Conservation (phyloP, 192 early-diverging fungal genomes). For the Neocallimastix lanati region DNA sequence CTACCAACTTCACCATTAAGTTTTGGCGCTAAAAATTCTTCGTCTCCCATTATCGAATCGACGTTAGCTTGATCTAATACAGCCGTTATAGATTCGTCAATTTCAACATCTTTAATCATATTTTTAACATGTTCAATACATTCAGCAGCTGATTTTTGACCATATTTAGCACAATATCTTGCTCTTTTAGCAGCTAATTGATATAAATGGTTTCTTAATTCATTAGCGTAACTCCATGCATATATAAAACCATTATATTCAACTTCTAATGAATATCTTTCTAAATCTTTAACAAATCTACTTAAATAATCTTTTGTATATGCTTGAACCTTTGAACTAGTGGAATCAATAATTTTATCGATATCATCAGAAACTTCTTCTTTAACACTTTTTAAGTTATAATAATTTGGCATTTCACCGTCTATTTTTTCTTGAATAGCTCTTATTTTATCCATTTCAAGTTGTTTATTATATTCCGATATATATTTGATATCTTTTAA, state of each 20-base stretch:
- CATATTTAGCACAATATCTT: slow-evolving; percentile 17
- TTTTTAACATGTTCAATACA: slow-evolving; percentile 18
- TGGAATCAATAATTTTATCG: slow-evolving; percentile 20
- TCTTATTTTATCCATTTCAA: slow-evolving; percentile 39
- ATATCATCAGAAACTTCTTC: slow-evolving; percentile 40
- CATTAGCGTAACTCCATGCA: slow-evolving; percentile 72
- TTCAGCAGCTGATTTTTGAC: slow-evolving; percentile 8
- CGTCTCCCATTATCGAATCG: background rate
- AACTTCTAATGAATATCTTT: slow-evolving; percentile 41
- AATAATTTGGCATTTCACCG: slow-evolving; percentile 49
- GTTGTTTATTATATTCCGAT: slow-evolving; percentile 46
- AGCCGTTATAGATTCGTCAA: background rate
- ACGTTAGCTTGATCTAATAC: background rate
- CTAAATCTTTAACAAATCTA: slow-evolving; percentile 46
- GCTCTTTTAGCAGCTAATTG: slow-evolving; percentile 15
- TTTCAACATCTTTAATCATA: slow-evolving; percentile 5
- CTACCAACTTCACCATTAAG: background rate
- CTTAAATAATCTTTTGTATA: slow-evolving; percentile 10
- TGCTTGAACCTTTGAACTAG: slow-evolving; percentile 8
- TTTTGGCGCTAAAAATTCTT: slow-evolving; percentile 1
- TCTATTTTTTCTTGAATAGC: slow-evolving; percentile 37
- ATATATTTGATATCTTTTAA: slow-evolving; percentile 59
- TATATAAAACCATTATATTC: slow-evolving; percentile 65
- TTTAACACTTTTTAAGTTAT: slow-evolving; percentile 55
- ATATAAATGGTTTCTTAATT: slow-evolving; percentile 34